Conservation (phyloP, 176 grass and related monocot species). For the Phoenix dactylifera region DNA sequence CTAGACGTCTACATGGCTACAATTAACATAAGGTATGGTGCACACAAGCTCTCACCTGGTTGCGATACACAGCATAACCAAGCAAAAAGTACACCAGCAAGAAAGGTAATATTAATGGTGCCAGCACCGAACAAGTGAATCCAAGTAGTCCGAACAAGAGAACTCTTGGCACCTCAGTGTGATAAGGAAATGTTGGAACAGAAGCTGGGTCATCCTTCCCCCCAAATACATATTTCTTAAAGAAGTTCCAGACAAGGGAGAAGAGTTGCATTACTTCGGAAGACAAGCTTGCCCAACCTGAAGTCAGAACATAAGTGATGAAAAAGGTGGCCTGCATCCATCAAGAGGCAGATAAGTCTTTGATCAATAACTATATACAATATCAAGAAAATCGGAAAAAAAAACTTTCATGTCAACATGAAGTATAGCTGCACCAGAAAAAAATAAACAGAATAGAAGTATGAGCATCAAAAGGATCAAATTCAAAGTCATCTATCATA, state of each 20-base stretch:
- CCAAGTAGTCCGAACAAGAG: constrained; percentile 77
- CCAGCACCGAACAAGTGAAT: constrained; percentile 80
- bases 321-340: constrained; percentile 83
- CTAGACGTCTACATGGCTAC: too few species aligned
- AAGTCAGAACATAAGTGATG: constrained; percentile 86
- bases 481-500: too few species aligned
- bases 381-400: too few species aligned
- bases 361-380: too few species aligned
- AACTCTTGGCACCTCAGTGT: constrained; percentile 83
- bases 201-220: constrained; percentile 35
- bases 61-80: constrained; percentile 76
- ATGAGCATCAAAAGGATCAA: too few species aligned
- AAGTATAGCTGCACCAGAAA: neutral
- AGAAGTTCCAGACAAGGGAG: constrained; percentile 54
- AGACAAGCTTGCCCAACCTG: constrained; percentile 89
- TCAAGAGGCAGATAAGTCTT: neutral
- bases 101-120: constrained; percentile 88
- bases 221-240: constrained; percentile 63
- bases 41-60: constrained; percentile 49
- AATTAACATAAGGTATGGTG: neutral
- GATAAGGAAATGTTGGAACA: constrained; percentile 70
- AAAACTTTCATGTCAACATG: constrained; percentile 1
- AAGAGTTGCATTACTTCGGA: constrained; percentile 91
- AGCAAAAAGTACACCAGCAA: constrained; percentile 84
- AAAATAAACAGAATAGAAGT: too few species aligned